Conservation (phyloP, 108 stramenopile species). For the Tribonema minus region DNA sequence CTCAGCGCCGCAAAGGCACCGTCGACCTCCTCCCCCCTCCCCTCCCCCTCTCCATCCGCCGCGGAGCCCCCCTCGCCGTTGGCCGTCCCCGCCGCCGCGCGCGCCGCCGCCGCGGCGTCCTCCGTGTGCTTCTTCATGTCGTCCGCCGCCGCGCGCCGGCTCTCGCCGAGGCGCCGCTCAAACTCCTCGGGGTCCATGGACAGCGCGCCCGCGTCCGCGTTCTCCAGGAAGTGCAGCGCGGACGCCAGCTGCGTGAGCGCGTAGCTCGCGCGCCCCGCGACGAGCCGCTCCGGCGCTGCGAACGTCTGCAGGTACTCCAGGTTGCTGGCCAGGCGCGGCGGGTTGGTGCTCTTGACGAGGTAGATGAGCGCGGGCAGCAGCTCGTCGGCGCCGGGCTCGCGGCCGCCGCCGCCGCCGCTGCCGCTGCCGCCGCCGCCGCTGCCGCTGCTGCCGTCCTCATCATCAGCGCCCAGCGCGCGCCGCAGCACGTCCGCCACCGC, state of each 20-base stretch:
- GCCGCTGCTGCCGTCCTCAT: not conserved
- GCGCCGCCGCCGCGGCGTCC: too few species aligned
- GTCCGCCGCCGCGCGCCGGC: conserved; percentile 10
- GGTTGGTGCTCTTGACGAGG: conserved; percentile 23
- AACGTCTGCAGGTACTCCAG: conserved; percentile 24
- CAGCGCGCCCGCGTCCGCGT: conserved; percentile 29
- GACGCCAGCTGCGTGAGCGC: conserved; percentile 33
- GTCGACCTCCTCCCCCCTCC: too few species aligned
- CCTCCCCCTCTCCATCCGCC: too few species aligned
- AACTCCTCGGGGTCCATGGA: conserved; percentile 29
- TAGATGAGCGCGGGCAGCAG: conserved; percentile 34
- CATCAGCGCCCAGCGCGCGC: not conserved
- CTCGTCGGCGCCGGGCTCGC: conserved; percentile 28
- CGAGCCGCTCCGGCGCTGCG: not conserved
- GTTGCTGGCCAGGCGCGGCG: conserved; percentile 11
- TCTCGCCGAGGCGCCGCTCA: conserved; percentile 7
- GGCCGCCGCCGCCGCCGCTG: not conserved
- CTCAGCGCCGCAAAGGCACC: too few species aligned
- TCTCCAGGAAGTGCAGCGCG: conserved; percentile 34
- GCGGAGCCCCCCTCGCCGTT: too few species aligned
- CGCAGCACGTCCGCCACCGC: not conserved
- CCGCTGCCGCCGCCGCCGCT: conserved; percentile 4
- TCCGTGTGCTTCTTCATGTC: conserved; percentile 14
- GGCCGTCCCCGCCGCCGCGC: too few species aligned
- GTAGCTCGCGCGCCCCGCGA: conserved; percentile 1